These are phyloP conservation scores for Aphanomyces invadans DNA, from an alignment of 352 stramenopile species.

Conservation along the genomic window DNA sequence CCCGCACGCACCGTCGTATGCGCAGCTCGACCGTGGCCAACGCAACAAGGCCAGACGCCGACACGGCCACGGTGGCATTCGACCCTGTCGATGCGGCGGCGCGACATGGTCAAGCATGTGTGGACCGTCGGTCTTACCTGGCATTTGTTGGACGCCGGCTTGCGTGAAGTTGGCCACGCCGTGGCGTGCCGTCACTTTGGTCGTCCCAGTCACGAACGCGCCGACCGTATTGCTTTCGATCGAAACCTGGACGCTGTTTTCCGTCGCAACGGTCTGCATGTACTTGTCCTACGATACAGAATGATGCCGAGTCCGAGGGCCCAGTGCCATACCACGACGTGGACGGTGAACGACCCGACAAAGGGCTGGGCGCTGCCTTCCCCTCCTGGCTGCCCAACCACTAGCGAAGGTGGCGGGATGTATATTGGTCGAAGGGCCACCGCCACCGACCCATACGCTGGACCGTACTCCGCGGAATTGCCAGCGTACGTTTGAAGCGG, in stretches of 20 bases:
- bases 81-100: too few relatives aligned
- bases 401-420: neutral
- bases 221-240: neutral
- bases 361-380: conserved; percentile 19
- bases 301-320: too few relatives aligned
- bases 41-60: neutral
- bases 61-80: conserved; percentile 1
- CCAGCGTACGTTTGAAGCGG: neutral
- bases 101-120: too few relatives aligned
- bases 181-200: neutral
- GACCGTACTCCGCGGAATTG: conserved; percentile 16
- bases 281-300: conserved; percentile 20
- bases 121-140: too few relatives aligned
- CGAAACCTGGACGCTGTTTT: neutral
- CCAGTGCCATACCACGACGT: conserved; percentile 10
- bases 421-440: neutral
- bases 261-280: conserved; percentile 16
- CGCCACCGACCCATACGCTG: neutral
- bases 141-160: neutral
- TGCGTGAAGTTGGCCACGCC: conserved; percentile 9
- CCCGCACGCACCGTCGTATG: conserved; percentile 2
- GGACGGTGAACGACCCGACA: neutral
- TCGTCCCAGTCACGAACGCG: neutral
- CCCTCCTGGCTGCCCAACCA: neutral
- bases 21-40: neutral